Percentiles rank a stretch among this genome's conserved stretches.
phyloP scores from a whole-genome alignment of 2,329 filamentous ascomycete species.

The Talaromyces amestolkiae region DNA sequence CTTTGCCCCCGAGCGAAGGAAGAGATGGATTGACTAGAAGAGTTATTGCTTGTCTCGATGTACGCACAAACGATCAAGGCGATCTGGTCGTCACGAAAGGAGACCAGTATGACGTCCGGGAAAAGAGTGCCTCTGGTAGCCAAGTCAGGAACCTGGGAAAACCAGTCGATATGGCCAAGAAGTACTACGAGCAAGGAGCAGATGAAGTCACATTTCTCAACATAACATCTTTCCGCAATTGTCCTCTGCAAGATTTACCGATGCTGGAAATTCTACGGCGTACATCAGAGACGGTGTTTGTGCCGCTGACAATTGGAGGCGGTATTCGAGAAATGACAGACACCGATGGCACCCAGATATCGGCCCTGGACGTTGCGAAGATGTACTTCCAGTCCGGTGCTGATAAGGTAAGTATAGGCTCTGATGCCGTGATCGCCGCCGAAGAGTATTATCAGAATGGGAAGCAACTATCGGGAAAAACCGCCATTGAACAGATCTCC shows the following conservation, averaged over 20 bases:
- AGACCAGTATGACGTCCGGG: slow-evolving; percentile 96
- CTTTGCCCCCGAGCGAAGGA: slow-evolving; percentile 23
- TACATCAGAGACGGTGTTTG: slow-evolving; percentile 88
- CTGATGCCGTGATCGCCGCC: slow-evolving; percentile 87
- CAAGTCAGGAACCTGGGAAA: slow-evolving; percentile 91
- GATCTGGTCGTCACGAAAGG: slow-evolving; percentile 98
- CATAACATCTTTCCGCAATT: slow-evolving; percentile 97
- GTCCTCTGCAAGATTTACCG: slow-evolving; percentile 82
- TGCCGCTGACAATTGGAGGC: slow-evolving; percentile 91
- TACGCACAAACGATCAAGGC: slow-evolving; percentile 87
- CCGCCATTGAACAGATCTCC: slow-evolving; percentile 93
- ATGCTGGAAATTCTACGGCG: slow-evolving; percentile 92
- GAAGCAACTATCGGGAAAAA: slow-evolving; percentile 69
- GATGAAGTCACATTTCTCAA: slow-evolving; percentile 98
- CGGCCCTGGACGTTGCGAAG: slow-evolving; percentile 86
- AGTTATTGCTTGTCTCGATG: slow-evolving; percentile 93
- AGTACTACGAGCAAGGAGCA: slow-evolving; percentile 93
- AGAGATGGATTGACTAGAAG: slow-evolving; percentile 79
- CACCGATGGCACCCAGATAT: slow-evolving; percentile 79
- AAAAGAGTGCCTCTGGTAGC: slow-evolving; percentile 64
- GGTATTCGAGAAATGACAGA: slow-evolving; percentile 93
- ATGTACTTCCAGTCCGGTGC: slow-evolving; percentile 98
- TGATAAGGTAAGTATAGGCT: slow-evolving; percentile 96
- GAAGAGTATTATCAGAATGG: slow-evolving; percentile 81
- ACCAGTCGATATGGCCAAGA: slow-evolving; percentile 88